phyloP scores from a whole-genome alignment of 768 basidiomycete genomes.

The Amyloporia xantha region DNA sequence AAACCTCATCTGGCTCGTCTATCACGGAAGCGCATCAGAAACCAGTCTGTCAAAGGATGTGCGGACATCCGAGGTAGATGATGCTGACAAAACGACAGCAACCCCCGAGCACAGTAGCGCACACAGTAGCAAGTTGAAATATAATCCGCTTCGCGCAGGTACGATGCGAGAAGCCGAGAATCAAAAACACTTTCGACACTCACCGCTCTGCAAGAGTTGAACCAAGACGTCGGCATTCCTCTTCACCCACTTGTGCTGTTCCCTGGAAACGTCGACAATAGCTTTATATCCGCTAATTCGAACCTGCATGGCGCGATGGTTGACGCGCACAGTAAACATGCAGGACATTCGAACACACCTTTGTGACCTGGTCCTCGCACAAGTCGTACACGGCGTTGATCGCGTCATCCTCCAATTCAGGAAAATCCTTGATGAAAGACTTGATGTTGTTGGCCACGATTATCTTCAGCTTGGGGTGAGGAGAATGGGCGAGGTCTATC shows the following conservation, averaged over 20 bases:
- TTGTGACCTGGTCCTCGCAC: conserved; percentile 59
- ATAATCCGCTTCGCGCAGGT: no score
- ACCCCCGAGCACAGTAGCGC: no score
- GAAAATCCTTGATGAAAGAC: conserved; percentile 57
- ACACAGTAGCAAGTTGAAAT: no score
- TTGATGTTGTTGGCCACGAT: conserved; percentile 53
- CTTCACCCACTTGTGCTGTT: conserved; percentile 53
- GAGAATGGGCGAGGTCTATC: conserved; percentile 46
- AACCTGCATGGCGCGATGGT: conserved; percentile 38
- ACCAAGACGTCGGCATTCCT: conserved; percentile 70
- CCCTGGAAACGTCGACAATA: conserved; percentile 43
- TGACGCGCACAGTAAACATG: not conserved
- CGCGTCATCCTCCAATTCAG: conserved; percentile 65
- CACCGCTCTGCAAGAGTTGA: conserved; percentile 71
- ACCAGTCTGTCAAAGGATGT: no score
- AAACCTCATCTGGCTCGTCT: conserved; percentile 62
- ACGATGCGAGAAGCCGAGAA: no score
- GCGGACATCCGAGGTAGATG: no score
- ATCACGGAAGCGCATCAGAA: no score
- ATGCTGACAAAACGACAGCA: no score
- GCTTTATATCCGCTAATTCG: conserved; percentile 64
- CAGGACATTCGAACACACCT: conserved; percentile 33
- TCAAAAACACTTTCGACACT: no score
- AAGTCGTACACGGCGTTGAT: conserved; percentile 77
- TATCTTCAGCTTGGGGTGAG: conserved; percentile 41